Evolutionary conservation across 2,329 filamentous ascomycete species (phyloP), one percentile per base, ranked within the genome.

Genomic region (Pseudonectria foliicola): DNA sequence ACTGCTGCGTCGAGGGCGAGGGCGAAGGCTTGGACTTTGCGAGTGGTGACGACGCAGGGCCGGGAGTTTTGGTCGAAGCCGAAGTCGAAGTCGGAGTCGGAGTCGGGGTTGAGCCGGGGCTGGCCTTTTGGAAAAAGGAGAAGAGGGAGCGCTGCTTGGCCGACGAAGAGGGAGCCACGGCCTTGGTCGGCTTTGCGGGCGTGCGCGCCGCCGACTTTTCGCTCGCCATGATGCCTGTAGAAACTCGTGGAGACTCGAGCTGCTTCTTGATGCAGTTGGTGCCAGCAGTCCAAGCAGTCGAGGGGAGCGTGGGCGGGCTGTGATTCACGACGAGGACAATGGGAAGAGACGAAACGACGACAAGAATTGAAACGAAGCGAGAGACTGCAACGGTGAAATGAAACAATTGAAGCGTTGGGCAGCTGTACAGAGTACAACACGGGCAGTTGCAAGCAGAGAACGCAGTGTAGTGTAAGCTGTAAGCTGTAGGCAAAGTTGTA

Each of bases 61-160:
- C 53, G 8, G 56, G 53, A 21, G n/a, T n/a, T n/a, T n/a, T n/a
- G n/a, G n/a, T n/a, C n/a, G n/a, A n/a, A n/a, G n/a, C n/a, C n/a
- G n/a, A n/a, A n/a, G n/a, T n/a, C n/a, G n/a, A n/a, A n/a, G n/a
- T n/a, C n/a, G n/a, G n/a, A n/a, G n/a, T n/a, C n/a, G n/a, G n/a
- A n/a, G n/a, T n/a, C n/a, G n/a, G n/a, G n/a, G 57, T 44, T 15
- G 51, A 46, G 12, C 49, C 54, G 13, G 61, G 58, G 0, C 61
- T 57, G n/a, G 61, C 60, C 43, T 65, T 67, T 34, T 61, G 56
- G 40, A 68, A 68, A 51, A 68, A 68, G 23, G 63, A 64, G 40
- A 59, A 55, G 42, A 68, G 67, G 27, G 62, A 65, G 34, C 57
- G 58, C 40, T 68, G 64, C 42, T 66, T 67, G 31, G 49, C 43